A percentile compares a stretch with the other conserved stretches of the same genome.
These are phyloP conservation scores for Cicer arietinum DNA, from an alignment of 306 rosid genomes.

Conservation along the genomic window DNA sequence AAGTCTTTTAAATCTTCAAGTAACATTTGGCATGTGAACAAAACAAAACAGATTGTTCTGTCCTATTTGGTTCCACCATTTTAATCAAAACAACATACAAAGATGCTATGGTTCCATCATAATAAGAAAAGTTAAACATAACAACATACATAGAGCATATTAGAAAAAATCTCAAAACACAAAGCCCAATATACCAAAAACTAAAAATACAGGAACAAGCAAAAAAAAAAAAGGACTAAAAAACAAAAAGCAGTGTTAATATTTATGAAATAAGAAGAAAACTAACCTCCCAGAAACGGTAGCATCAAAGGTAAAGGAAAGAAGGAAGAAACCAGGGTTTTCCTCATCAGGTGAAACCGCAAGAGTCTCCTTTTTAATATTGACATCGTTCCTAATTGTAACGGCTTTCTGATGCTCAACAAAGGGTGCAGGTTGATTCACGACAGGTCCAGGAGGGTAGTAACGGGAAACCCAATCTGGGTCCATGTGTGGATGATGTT, in stretches of 20 bases:
- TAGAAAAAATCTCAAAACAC: not conserved
- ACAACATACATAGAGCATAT: not conserved
- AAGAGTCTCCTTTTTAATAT: slow-evolving; percentile 86
- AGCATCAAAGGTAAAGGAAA: slow-evolving; percentile 84
- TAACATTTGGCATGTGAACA: not conserved
- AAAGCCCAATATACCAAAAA: not conserved
- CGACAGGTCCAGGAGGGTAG: slow-evolving; percentile 61
- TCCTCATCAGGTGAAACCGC: slow-evolving; percentile 70
- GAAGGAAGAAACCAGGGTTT: slow-evolving; percentile 69
- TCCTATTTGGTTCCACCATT: not conserved
- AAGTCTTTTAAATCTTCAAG: slow-evolving; percentile 4
- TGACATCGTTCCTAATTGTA: slow-evolving; percentile 87
- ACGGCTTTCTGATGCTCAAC: slow-evolving; percentile 97
- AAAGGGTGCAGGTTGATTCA: slow-evolving; percentile 61
- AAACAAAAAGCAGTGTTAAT: not conserved
- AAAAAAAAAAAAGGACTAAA: not conserved
- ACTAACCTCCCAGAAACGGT: slow-evolving; percentile 80
- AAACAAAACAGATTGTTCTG: not conserved
- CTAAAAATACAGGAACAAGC: not conserved
- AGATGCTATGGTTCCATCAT: no score
- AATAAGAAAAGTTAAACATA: not conserved
- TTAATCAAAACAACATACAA: not conserved
- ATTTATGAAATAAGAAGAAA: not conserved
- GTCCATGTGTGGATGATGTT: slow-evolving; percentile 35
- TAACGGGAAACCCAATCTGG: slow-evolving; percentile 59